phyloP scores from a whole-genome alignment of 441 rosid species.

The Syzygium syzygioides region DNA sequence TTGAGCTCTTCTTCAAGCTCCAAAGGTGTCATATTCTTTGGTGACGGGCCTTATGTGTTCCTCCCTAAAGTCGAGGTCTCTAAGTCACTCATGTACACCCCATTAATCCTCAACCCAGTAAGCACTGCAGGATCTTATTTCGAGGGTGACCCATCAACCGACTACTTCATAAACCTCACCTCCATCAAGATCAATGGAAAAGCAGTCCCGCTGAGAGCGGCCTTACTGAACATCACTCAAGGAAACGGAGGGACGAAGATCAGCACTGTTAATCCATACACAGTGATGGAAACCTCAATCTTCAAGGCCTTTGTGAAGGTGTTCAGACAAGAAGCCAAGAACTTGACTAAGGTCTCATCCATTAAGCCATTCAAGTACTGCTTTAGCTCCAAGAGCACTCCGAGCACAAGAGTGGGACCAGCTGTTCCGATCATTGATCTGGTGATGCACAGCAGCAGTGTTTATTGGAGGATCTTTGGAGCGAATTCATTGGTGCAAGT shows the following conservation, averaged over 20 bases:
- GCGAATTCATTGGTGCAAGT: not conserved
- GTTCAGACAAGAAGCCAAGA: not conserved
- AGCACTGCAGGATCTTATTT: not conserved
- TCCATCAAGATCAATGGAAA: not conserved
- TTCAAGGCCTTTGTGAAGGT: not conserved
- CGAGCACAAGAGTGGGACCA: not conserved
- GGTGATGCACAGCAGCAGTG: not conserved
- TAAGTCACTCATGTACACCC: not conserved
- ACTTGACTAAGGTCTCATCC: not conserved
- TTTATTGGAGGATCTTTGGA: not conserved
- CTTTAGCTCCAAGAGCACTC: not conserved
- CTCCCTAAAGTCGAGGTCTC: not conserved
- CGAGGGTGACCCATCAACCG: not conserved
- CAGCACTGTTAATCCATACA: not conserved
- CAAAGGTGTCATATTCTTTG: not conserved
- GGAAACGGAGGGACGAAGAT: not conserved
- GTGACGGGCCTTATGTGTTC: not conserved
- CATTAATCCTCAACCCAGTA: not conserved
- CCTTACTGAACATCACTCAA: not conserved
- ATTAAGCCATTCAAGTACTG: not conserved
- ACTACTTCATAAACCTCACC: constrained; percentile 5
- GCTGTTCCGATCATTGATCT: not conserved
- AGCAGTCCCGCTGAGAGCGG: not conserved
- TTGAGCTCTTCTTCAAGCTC: not conserved
- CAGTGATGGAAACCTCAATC: not conserved